These are phyloP conservation scores for Trametes elegans DNA, from an alignment of 768 basidiomycete species.

Conservation along the genomic window DNA sequence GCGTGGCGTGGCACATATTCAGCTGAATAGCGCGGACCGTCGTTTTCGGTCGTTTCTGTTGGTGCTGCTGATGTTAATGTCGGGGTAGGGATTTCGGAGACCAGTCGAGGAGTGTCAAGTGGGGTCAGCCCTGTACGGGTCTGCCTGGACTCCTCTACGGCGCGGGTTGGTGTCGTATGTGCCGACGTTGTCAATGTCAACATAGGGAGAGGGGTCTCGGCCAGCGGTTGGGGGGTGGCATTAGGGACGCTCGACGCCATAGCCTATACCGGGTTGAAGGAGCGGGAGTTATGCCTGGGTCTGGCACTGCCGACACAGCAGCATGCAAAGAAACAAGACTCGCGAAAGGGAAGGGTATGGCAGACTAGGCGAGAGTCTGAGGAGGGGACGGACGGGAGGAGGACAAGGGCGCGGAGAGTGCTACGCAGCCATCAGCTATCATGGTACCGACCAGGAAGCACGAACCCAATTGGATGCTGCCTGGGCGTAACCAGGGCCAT, in stretches of 20 bases:
- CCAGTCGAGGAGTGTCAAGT: too few species aligned
- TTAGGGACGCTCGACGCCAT: conserved; percentile 18
- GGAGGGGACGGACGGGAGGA: not conserved
- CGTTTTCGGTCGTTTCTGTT: too few species aligned
- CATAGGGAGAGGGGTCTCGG: conserved; percentile 8
- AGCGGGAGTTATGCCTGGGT: conserved; percentile 22
- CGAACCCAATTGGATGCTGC: not conserved
- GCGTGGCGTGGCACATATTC: conserved; percentile 32
- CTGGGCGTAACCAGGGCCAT: not conserved
- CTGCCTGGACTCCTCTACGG: too few species aligned
- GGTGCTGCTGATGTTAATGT: too few species aligned
- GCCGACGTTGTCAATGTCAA: not conserved
- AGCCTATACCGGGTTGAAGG: conserved; percentile 8
- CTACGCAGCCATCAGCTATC: not conserved
- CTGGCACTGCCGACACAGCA: conserved; percentile 23
- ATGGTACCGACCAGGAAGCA: not conserved
- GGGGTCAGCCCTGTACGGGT: too few species aligned
- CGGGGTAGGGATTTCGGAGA: too few species aligned
- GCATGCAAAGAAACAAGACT: conserved; percentile 13
- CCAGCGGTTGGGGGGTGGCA: conserved; percentile 16
- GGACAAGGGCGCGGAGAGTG: not conserved
- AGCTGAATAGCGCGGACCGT: not conserved
- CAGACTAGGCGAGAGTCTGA: too few species aligned
- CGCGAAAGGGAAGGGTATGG: too few species aligned
- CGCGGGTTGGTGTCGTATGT: too few species aligned